These are phyloP conservation scores for Shiraia bambusicola DNA, from an alignment of 2,329 filamentous ascomycete genomes.

Conservation along the genomic window DNA sequence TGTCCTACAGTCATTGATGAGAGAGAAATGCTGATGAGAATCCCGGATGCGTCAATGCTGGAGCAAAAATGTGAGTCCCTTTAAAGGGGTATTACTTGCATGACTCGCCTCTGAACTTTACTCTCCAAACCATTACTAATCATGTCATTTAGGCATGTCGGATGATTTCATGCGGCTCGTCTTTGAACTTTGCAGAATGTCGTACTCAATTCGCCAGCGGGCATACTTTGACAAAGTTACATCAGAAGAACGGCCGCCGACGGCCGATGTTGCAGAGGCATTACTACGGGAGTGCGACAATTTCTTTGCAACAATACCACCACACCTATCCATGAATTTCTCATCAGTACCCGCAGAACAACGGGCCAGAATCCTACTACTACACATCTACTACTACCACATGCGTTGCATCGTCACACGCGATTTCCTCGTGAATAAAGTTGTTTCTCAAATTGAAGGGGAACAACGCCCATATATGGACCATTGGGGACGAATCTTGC, in stretches of 20 bases:
- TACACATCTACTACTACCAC: slow-evolving; percentile 27
- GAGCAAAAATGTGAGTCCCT: slow-evolving; percentile 10
- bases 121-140: no score
- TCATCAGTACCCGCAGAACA: slow-evolving; percentile 11
- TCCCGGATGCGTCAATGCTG: slow-evolving; percentile 20
- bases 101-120: no score
- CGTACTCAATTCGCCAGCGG: slow-evolving; percentile 23
- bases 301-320: slow-evolving; percentile 18
- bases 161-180: slow-evolving; percentile 14
- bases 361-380: slow-evolving; percentile 16
- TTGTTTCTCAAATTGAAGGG: slow-evolving; percentile 18
- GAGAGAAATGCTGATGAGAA: slow-evolving; percentile 21
- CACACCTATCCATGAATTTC: slow-evolving; percentile 12
- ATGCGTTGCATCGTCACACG: slow-evolving; percentile 28
- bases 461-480: slow-evolving; percentile 8
- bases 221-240: slow-evolving; percentile 26
- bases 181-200: slow-evolving; percentile 17
- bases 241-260: slow-evolving; percentile 21
- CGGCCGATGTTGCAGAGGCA: slow-evolving; percentile 17
- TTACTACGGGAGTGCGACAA: slow-evolving; percentile 25
- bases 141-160: slow-evolving; percentile 8
- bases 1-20: slow-evolving; percentile 32
- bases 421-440: slow-evolving; percentile 27
- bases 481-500: slow-evolving; percentile 15
- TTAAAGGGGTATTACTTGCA: no score